phyloP scores from a whole-genome alignment of 2,329 filamentous ascomycete species.

The Huntiella abstrusa region DNA sequence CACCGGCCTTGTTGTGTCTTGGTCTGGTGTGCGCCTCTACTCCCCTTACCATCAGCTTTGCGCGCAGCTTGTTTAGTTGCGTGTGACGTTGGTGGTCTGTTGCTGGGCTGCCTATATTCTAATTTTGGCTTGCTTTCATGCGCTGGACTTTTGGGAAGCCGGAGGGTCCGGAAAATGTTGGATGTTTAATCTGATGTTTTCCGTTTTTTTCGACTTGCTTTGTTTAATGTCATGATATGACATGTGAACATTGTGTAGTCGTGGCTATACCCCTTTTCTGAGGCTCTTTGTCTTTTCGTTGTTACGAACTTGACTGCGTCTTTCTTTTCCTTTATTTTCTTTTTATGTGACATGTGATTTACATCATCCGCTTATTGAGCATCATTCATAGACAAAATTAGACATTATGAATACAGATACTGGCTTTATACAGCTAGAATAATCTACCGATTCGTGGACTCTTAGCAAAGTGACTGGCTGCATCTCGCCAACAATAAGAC shows the following conservation, averaged over 20 bases:
- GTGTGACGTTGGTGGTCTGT: background rate
- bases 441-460: background rate
- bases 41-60: background rate
- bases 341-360: background rate
- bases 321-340: slow-evolving; percentile 2
- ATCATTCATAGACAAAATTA: too few species aligned
- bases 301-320: background rate
- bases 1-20: background rate
- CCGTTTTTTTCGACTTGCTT: background rate
- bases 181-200: too few species aligned
- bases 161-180: too few species aligned
- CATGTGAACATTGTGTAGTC: background rate
- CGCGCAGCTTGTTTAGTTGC: background rate
- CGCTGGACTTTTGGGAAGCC: background rate
- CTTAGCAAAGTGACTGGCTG: background rate
- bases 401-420: background rate
- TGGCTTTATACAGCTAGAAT: background rate
- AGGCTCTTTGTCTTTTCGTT: background rate
- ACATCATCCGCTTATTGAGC: background rate
- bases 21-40: background rate
- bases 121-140: background rate
- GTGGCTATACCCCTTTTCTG: background rate
- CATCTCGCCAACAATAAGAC: background rate
- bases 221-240: background rate
- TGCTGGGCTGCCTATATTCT: background rate